Evolutionary conservation across 208 protist species (phyloP), one percentile per base, ranked within the genome.

Genomic region (Crithidia expoeki): DNA sequence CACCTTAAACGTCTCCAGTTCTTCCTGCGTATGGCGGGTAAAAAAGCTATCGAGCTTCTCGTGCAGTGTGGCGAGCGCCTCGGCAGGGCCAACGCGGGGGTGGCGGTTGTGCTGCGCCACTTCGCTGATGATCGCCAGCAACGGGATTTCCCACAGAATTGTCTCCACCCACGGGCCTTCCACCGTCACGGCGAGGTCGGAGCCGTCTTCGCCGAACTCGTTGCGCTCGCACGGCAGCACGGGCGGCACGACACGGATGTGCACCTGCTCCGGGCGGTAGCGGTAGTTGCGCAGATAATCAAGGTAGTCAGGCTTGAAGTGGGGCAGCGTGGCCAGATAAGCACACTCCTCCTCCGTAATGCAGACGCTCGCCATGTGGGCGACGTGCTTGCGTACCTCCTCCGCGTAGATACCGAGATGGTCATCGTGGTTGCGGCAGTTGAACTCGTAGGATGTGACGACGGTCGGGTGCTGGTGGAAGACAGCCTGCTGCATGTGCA

Each of bases 401-500:
- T 91, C 84, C 0, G 81, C 86, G 73, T 85, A 87, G 50, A 80
- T 62, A 42, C 91, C 91, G 19, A 96, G 70, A 69, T 89, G 78
- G 44, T 93, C 88, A n/a, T 84, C 71, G 40, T 76, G 69, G 76
- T 94, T 85, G 33, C 91, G 88, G 74, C 84, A 93, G 60, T 77
- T 73, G 74, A 96, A 93, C 77, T 93, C 83, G 68, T 88, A 94
- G 14, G 72, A 61, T 19, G 83, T 60, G 23, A 66, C 17, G 5
- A 93, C 84, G 11, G 64, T 62, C 10, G 78, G 80, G 65, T 88
- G 70, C 33, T 90, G 62, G 66, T 94, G 91, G 60, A 93, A 90
- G 7, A 96, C 86, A 12, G 88, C 91, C 65, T 96, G 91, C 64
- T 96, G 91, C 91, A 96, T 96, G 77, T 96, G 88, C 57, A 96